phyloP scores from a whole-genome alignment of 2,329 filamentous ascomycete species.

The Didymella exigua region DNA sequence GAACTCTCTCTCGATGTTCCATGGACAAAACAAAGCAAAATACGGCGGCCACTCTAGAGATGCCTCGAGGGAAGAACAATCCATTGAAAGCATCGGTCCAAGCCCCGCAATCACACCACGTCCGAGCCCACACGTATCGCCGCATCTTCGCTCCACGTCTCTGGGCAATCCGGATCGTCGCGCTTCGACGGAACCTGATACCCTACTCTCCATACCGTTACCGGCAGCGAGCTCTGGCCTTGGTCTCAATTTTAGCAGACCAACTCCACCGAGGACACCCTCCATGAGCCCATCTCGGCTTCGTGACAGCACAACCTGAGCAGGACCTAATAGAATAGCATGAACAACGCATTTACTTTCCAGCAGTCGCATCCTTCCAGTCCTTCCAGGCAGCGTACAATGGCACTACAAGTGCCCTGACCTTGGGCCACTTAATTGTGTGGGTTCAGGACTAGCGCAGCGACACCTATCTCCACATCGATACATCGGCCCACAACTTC shows the following conservation, averaged over 20 bases:
- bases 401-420: conserved; percentile 53
- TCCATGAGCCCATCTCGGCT: conserved; percentile 7
- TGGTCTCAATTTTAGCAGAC: conserved; percentile 6
- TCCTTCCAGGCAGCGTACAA: conserved; percentile 53
- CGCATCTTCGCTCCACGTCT: conserved; percentile 1
- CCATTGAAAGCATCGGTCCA: conserved; percentile 18
- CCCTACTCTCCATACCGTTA: conserved; percentile 12
- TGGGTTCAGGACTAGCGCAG: conserved; percentile 52
- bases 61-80: conserved; percentile 22
- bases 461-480: conserved; percentile 45
- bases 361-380: conserved; percentile 26
- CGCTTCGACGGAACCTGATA: not conserved
- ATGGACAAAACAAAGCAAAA: not conserved
- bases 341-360: not conserved
- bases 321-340: not conserved
- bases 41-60: conserved; percentile 12
- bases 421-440: conserved; percentile 35
- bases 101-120: conserved; percentile 4
- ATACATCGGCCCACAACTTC: conserved; percentile 45
- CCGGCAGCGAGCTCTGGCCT: conserved; percentile 11
- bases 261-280: conserved; percentile 10
- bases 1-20: conserved; percentile 1
- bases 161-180: not conserved
- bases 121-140: not conserved
- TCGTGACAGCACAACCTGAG: conserved; percentile 3